phyloP scores from a whole-genome alignment of 306 rosid species.

The Luffa aegyptiaca region DNA sequence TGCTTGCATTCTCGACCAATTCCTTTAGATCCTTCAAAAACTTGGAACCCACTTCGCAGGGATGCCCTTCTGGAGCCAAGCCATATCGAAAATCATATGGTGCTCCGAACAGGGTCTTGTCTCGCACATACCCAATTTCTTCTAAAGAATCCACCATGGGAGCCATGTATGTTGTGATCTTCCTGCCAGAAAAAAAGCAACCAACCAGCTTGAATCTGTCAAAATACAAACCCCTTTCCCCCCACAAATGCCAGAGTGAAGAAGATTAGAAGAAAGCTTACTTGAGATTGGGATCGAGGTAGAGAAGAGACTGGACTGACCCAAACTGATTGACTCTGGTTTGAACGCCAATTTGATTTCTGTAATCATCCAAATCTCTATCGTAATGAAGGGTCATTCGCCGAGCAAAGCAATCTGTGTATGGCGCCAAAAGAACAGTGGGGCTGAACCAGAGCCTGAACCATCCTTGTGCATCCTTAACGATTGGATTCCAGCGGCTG shows the following conservation, averaged over 20 bases:
- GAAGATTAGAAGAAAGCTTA: conserved; percentile 15
- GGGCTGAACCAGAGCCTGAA: conserved; percentile 86
- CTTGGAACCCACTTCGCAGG: conserved; percentile 62
- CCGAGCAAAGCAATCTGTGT: conserved; percentile 63
- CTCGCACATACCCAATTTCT: conserved; percentile 49
- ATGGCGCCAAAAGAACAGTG: conserved; percentile 49
- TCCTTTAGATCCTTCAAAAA: conserved; percentile 56
- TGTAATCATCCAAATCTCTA: conserved; percentile 41
- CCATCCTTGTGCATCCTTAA: conserved; percentile 50
- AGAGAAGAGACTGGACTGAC: conserved; percentile 56
- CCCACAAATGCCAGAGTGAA: not conserved
- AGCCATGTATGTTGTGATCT: conserved; percentile 60
- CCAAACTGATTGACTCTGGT: conserved; percentile 72
- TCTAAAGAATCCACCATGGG: conserved; percentile 48
- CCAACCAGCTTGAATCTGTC: not conserved
- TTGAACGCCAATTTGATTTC: conserved; percentile 51
- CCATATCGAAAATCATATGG: conserved; percentile 91
- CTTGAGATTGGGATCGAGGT: conserved; percentile 71
- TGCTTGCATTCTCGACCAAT: conserved; percentile 61
- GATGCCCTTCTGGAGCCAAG: conserved; percentile 61
- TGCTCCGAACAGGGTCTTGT: conserved; percentile 71
- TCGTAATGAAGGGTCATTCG: conserved; percentile 76
- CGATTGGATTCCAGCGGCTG: conserved; percentile 49
- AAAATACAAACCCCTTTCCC: not conserved
- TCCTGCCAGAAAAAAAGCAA: conserved; percentile 20